Evolutionary conservation across 805 yeast genomes (phyloP), one percentile per base, ranked within the genome.

Genomic region (Kodamaea leandrae): DNA sequence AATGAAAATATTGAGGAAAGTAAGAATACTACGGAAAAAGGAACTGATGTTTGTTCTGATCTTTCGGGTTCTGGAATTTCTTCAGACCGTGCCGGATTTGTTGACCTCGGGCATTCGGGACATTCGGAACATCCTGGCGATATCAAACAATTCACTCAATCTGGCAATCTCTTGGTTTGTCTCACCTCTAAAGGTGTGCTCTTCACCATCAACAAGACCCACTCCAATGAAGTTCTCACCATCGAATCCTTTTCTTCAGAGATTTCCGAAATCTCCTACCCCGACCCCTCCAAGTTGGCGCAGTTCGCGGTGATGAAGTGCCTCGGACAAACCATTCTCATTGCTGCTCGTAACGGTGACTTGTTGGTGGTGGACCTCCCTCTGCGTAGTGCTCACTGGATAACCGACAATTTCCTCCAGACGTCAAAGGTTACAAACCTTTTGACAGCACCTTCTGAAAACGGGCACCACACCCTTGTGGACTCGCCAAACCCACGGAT

Each of bases 401-500:
- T 55, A 17, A 27, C 46, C 13, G 63, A 43, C 36, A 47, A 29
- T 39, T 45, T 26, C 33, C 56, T 46, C 35, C 58, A 57, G 1
- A 57, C 71, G 2, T 57, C 68, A 4, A 78, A 80, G 50, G 64
- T 76, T 4, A 74, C 76, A 18, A 83, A 81, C 50, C 63, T 77
- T 9, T 53, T 82, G 32, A 46, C 41, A 24, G 36, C 51, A 21
- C 16, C 33, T 12, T 45, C 54, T 16, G 55, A 58, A 1, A 36
- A 37, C n/a, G 36, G 29, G 7, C 45, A 67, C 10, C 68, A 67
- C 35, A 29, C 78, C 0, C 53, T 84, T 13, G 54, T 74, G 4
- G 93, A 85, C 49, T 78, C 87, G 12, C 90, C 93, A 30, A 80
- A 83, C 52, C 82, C 84, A 1, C 64, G 60, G 3, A 80, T 77